These are phyloP conservation scores for Trapa incisa DNA, from an alignment of 345 rosid genomes.

Conservation along the genomic window DNA sequence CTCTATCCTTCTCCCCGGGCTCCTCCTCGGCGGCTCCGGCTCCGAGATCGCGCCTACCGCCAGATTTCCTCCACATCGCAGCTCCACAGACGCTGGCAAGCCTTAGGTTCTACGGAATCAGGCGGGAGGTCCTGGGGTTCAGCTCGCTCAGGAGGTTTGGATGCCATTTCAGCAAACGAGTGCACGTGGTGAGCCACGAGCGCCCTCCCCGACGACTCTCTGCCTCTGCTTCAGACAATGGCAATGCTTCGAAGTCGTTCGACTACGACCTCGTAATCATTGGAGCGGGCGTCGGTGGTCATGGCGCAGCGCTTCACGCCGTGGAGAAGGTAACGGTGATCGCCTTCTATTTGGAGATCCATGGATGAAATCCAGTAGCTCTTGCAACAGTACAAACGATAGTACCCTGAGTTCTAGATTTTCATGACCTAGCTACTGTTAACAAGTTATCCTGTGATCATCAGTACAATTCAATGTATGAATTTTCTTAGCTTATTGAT, in stretches of 20 bases:
- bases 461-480: not conserved
- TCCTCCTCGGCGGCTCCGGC: slow-evolving; percentile 9
- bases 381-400: not conserved
- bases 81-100: slow-evolving; percentile 29
- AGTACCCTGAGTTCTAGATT: not conserved
- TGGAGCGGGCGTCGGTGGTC: slow-evolving; percentile 99
- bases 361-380: not conserved
- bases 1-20: slow-evolving; percentile 34
- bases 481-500: not conserved
- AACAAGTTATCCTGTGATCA: not conserved
- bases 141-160: slow-evolving; percentile 11
- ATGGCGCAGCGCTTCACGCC: slow-evolving; percentile 95
- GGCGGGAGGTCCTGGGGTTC: slow-evolving; percentile 46
- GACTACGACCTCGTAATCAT: slow-evolving; percentile 87
- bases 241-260: slow-evolving; percentile 53
- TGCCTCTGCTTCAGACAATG: slow-evolving; percentile 40
- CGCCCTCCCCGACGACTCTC: slow-evolving; percentile 15
- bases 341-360: not conserved
- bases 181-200: slow-evolving; percentile 5
- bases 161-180: slow-evolving; percentile 5
- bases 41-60: slow-evolving; percentile 21
- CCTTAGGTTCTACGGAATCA: slow-evolving; percentile 75
- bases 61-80: slow-evolving; percentile 12
- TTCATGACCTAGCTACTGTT: not conserved
- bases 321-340: slow-evolving; percentile 58